Base-by-base conservation (phyloP, 2,329 filamentous ascomycete genomes). In the Pseudocercospora vitis region DNA sequence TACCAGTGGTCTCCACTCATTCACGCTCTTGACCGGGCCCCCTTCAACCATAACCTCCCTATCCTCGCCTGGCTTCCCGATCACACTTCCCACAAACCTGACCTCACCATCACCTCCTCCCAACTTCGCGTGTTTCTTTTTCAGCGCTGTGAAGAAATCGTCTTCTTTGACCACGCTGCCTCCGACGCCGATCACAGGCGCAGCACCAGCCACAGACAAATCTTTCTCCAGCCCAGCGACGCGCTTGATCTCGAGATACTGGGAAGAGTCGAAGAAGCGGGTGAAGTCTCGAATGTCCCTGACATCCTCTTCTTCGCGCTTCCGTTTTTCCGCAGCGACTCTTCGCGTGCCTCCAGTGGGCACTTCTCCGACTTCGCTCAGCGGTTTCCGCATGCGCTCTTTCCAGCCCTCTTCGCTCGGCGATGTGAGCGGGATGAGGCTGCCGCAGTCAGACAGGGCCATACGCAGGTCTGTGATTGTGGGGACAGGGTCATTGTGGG, bases 61-160 rank as follows among this genome's bases (percentile, higher is more conserved):
- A 52, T 85, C 81, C 61, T 95, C 89, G 45, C 80, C 81, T 39
- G 80, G 77, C 60, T 85, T 85, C 3, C 92, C 92, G 8, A 97
- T 77, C 0, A 94, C 81, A 0, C 92, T 96, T 24, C 89, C 90
- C 62, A 87, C 83, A 70, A 90, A 95, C 65, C 92, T 86, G 7
- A 86, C 86, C 66, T 95, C 91, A 65, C 95, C 90, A 9, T 31
- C 45, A 14, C 14, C 40, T 7, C n/a, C n/a, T n/a, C n/a, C n/a
- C n/a, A n/a, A n/a, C n/a, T 58, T 62, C 74, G 86, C 91, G 71
- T 95, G 89, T 68, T 95, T 96, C 74, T 91, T 94, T 73, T 95
- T 96, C 35, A 97, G 76, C 3, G 85, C 70, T 16, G 71, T 76
- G 48, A 79, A 56, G 55, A 77, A 78, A 55, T 78, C 76, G 60